These are phyloP conservation scores for Quercus tomentella DNA, from an alignment of 331 rosid species.

Conservation along the genomic window DNA sequence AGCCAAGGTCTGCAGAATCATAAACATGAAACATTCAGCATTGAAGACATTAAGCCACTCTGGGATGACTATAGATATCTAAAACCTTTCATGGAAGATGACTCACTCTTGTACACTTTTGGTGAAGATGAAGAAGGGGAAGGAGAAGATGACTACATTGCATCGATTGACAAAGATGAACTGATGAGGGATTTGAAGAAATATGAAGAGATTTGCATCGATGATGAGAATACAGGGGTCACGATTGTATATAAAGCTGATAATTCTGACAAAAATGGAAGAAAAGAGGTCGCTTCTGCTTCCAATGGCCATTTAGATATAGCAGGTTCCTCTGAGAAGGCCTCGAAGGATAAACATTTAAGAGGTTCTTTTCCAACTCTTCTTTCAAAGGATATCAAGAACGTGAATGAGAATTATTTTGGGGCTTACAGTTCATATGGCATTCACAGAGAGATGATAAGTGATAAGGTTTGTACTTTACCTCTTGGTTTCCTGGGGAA, in stretches of 20 bases:
- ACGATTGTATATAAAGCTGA: conserved; percentile 18
- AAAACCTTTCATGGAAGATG: conserved; percentile 68
- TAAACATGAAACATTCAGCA: conserved; percentile 50
- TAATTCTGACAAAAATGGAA: conserved; percentile 13
- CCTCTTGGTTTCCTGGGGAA: conserved; percentile 10
- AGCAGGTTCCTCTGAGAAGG: conserved; percentile 36
- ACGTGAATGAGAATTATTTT: conserved; percentile 74
- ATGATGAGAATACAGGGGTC: conserved; percentile 23
- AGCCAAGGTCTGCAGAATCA: conserved; percentile 57
- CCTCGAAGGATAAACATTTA: conserved; percentile 22
- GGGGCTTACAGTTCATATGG: conserved; percentile 89
- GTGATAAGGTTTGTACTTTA: conserved; percentile 66
- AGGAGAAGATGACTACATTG: conserved; percentile 43
- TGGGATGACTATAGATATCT: conserved; percentile 70
- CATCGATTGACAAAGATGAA: conserved; percentile 37
- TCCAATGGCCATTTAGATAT: conserved; percentile 24
- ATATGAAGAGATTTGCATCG: conserved; percentile 28
- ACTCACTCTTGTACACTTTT: conserved; percentile 74
- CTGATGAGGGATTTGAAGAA: conserved; percentile 41
- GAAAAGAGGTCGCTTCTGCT: conserved; percentile 21
- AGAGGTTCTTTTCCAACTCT: conserved; percentile 37
- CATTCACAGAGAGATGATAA: conserved; percentile 93
- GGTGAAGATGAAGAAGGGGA: conserved; percentile 71
- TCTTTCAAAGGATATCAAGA: conserved; percentile 52
- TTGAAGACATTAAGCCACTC: conserved; percentile 34